phyloP scores from a whole-genome alignment of 1,139 yeast species.

The Suhomyces taliae region DNA sequence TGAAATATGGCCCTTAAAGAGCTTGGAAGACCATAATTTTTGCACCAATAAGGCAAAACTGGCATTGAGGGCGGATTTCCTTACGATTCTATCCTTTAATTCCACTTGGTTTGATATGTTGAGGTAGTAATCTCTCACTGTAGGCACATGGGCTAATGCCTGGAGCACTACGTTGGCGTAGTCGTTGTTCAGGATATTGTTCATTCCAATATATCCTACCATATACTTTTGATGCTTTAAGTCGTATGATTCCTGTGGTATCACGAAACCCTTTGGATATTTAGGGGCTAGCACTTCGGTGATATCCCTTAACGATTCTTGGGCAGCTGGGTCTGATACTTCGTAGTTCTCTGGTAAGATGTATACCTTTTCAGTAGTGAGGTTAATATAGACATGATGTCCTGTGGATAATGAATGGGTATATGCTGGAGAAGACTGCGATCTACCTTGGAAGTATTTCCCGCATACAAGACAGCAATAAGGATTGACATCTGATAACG shows the following conservation, averaged over 20 bases:
- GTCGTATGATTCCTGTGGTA: conserved; percentile 29
- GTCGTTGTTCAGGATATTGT: conserved; percentile 48
- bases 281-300: conserved; percentile 53
- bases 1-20: conserved; percentile 63
- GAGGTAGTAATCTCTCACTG: conserved; percentile 54
- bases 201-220: conserved; percentile 69
- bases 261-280: conserved; percentile 30
- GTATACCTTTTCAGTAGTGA: conserved; percentile 50
- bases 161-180: conserved; percentile 61
- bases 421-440: conserved; percentile 63
- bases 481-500: conserved; percentile 59
- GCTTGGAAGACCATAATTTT: conserved; percentile 62
- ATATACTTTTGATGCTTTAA: conserved; percentile 45
- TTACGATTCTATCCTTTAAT: conserved; percentile 11
- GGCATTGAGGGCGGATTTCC: conserved; percentile 27
- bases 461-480: conserved; percentile 79
- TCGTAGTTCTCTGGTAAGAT: conserved; percentile 62
- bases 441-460: conserved; percentile 69
- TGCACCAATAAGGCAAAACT: conserved; percentile 49
- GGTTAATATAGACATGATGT: conserved; percentile 65
- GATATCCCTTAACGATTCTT: conserved; percentile 50
- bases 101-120: conserved; percentile 19
- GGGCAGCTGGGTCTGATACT: conserved; percentile 25
- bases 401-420: conserved; percentile 60
- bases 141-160: conserved; percentile 52